Conservation (phyloP, 768 basidiomycete species). For the Mycena polygramma region DNA sequence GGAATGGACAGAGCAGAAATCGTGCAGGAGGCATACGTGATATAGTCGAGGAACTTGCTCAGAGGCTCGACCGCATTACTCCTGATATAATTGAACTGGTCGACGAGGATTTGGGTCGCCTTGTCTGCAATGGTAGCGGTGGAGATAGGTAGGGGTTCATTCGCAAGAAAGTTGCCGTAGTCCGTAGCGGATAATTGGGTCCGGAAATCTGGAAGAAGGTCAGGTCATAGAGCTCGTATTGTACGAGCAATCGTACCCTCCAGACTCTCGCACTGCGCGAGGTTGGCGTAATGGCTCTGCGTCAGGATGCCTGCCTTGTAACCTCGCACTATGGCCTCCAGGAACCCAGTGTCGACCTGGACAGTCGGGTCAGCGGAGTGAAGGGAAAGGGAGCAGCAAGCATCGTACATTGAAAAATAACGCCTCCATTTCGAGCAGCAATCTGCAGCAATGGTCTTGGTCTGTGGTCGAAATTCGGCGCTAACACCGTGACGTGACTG, state of each 20-base stretch:
- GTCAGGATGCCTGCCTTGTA: constrained; percentile 95
- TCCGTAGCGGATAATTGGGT: constrained; percentile 97
- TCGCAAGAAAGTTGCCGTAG: constrained; percentile 98
- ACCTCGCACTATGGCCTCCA: constrained; percentile 89
- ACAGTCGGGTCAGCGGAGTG: constrained; percentile 31
- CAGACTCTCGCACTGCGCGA: constrained; percentile 97
- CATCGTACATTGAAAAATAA: constrained; percentile 85
- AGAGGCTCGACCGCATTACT: constrained; percentile 93
- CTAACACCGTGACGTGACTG: neutral
- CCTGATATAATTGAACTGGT: constrained; percentile 96
- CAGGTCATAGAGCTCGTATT: neutral
- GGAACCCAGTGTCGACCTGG: constrained; percentile 80
- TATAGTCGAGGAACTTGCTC: constrained; percentile 95
- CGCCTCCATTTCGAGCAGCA: constrained; percentile 74
- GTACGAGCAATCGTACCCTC: constrained; percentile 73
- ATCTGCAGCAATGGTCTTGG: no score
- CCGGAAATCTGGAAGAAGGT: constrained; percentile 79
- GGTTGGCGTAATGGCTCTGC: constrained; percentile 90
- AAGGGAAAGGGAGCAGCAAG: constrained; percentile 10
- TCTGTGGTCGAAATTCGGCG: constrained; percentile 3
- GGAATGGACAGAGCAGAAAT: constrained; percentile 22
- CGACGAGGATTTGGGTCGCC: constrained; percentile 94
- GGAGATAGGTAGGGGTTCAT: constrained; percentile 93
- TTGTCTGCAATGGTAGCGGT: constrained; percentile 97
- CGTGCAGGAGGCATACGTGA: constrained; percentile 77